phyloP scores from a whole-genome alignment of 345 rosid genomes.

The Moricandia arvensis region DNA sequence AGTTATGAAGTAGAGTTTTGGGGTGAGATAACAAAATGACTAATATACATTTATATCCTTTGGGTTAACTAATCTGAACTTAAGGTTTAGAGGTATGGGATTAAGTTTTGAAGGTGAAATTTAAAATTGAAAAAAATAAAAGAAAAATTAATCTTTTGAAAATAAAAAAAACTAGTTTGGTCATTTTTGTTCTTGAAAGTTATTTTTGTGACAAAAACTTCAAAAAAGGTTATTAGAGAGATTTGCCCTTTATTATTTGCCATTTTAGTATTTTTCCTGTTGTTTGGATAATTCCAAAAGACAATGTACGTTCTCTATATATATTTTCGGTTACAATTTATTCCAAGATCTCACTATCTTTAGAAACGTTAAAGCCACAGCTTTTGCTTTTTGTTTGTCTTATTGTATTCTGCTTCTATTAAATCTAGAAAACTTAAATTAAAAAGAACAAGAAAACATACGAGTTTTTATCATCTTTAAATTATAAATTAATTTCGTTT shows the following conservation, averaged over 20 bases:
- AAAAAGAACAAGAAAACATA: background rate
- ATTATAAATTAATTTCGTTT: background rate
- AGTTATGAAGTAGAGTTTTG: no score
- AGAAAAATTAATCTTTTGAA: no score
- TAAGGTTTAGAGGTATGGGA: no score
- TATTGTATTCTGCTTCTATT: background rate
- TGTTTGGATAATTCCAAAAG: slow-evolving; percentile 4
- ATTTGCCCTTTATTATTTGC: background rate
- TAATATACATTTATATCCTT: no score
- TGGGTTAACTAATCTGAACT: no score
- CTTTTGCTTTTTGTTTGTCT: slow-evolving; percentile 15
- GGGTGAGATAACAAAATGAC: no score
- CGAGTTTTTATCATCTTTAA: background rate
- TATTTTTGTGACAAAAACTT: no score
- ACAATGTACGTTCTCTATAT: background rate
- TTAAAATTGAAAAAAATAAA: no score
- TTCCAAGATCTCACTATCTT: slow-evolving; percentile 17
- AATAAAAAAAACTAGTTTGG: no score
- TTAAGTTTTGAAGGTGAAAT: no score
- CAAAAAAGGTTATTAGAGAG: no score
- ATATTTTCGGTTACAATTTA: slow-evolving; percentile 6
- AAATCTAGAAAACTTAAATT: background rate
- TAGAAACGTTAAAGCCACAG: slow-evolving; percentile 17
- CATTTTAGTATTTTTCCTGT: background rate
- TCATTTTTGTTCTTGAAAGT: no score